These are phyloP conservation scores for Coniosporium apollinis DNA, from an alignment of 495 filamentous ascomycete genomes.

Conservation along the genomic window DNA sequence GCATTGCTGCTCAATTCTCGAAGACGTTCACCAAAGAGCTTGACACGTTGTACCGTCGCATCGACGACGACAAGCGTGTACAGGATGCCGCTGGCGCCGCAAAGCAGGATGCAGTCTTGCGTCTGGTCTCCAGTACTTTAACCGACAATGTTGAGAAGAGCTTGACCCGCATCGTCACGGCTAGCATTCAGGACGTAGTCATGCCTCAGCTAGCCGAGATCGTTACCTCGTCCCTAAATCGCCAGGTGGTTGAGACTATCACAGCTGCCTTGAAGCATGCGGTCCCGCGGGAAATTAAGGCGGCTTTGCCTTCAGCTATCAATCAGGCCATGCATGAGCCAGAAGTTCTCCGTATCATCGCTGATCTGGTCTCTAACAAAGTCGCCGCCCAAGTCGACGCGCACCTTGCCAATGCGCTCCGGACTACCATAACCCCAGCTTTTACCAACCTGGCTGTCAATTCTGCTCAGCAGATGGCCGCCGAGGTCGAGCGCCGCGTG, in stretches of 20 bases:
- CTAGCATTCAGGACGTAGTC: constrained; percentile 47
- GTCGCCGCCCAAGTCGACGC: constrained; percentile 50
- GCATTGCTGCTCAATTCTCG: constrained; percentile 37
- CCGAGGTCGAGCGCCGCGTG: constrained; percentile 48
- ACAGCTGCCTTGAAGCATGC: constrained; percentile 29
- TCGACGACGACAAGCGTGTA: constrained; percentile 48
- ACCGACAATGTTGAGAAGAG: constrained; percentile 79
- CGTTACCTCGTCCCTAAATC: constrained; percentile 31
- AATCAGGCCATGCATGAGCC: constrained; percentile 48
- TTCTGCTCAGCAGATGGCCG: constrained; percentile 40
- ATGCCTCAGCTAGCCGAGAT: constrained; percentile 34
- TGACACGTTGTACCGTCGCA: constrained; percentile 38
- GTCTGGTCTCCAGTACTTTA: constrained; percentile 72
- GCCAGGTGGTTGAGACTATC: constrained; percentile 39
- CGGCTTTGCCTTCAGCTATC: constrained; percentile 37
- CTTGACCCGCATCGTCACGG: constrained; percentile 49
- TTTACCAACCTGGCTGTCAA: constrained; percentile 44
- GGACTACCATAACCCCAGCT: constrained; percentile 43
- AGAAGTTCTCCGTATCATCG: constrained; percentile 48
- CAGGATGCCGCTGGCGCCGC: constrained; percentile 46
- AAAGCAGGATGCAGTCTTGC: constrained; percentile 67
- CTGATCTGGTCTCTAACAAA: constrained; percentile 50
- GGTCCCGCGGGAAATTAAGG: constrained; percentile 38
- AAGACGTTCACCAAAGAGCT: constrained; percentile 40
- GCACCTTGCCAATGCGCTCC: constrained; percentile 43